Percentiles rank a stretch among this genome's conserved stretches.
phyloP scores from a whole-genome alignment of 345 rosid genomes.

The Crucihimalaya himalaica region DNA sequence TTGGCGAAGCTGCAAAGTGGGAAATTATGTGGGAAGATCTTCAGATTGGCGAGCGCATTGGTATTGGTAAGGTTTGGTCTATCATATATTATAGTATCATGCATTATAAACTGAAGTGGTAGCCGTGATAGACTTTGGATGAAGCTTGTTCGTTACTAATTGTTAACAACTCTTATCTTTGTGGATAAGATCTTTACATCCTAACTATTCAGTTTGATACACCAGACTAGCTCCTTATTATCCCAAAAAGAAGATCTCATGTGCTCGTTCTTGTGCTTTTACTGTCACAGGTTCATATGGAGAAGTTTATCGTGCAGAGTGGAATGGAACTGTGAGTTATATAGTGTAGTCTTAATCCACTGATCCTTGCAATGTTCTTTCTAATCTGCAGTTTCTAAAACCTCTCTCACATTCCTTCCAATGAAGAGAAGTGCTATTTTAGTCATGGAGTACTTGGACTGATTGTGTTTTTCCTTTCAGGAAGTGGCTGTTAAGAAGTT shows the following conservation, averaged over 20 bases:
- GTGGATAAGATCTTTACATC: conserved; percentile 15
- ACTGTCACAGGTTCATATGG: conserved; percentile 84
- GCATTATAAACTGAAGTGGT: background rate
- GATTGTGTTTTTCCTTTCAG: conserved; percentile 49
- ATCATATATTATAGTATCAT: conserved; percentile 14
- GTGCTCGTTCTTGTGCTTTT: conserved; percentile 5
- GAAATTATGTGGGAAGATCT: conserved; percentile 97
- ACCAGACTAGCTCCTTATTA: background rate
- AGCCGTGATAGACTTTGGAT: conserved; percentile 8
- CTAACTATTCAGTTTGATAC: conserved; percentile 18
- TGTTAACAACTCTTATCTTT: conserved; percentile 5
- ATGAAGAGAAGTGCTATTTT: conserved; percentile 9
- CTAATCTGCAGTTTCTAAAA: conserved; percentile 11
- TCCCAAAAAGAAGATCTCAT: conserved; percentile 14
- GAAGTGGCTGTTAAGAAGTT: conserved; percentile 99
- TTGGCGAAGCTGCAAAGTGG: conserved; percentile 83
- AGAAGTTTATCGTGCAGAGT: conserved; percentile 87
- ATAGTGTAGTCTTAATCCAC: conserved; percentile 20
- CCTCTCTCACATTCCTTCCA: conserved; percentile 1
- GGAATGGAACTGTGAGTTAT: conserved; percentile 95
- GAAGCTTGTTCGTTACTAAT: background rate
- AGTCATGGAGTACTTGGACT: conserved; percentile 11
- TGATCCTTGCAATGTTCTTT: conserved; percentile 22
- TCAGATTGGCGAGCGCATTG: conserved; percentile 96
- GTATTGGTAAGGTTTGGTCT: conserved; percentile 71